phyloP scores from a whole-genome alignment of 192 early-diverging fungal genomes.

The Thamnidium elegans region DNA sequence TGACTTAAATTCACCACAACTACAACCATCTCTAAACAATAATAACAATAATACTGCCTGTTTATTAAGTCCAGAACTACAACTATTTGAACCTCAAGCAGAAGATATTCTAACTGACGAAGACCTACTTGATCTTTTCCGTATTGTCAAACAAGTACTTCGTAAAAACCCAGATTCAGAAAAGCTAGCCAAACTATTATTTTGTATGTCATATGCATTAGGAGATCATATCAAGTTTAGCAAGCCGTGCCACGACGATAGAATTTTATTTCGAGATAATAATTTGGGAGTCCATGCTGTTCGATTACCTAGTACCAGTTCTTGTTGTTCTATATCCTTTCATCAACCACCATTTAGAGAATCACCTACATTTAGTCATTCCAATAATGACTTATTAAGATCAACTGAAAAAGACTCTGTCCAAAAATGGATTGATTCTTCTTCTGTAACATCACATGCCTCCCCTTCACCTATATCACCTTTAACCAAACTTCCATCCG shows the following conservation, averaged over 20 bases:
- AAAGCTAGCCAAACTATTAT: slow-evolving; percentile 32
- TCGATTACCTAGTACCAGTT: slow-evolving; percentile 5
- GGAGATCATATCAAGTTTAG: slow-evolving; percentile 30
- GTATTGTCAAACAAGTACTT: slow-evolving; percentile 28
- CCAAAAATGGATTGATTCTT: slow-evolving; percentile 23
- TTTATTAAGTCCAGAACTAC: slow-evolving; percentile 4
- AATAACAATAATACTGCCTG: not conserved
- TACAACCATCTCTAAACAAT: too few species aligned
- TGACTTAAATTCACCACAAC: not conserved
- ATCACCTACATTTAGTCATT: not conserved
- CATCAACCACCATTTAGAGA: slow-evolving; percentile 4
- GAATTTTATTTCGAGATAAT: slow-evolving; percentile 25
- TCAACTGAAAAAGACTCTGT: slow-evolving; percentile 7
- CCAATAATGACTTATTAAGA: not conserved
- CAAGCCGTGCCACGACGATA: slow-evolving; percentile 24
- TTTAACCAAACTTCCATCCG: slow-evolving; percentile 7
- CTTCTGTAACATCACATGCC: slow-evolving; percentile 5
- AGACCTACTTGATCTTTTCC: slow-evolving; percentile 36
- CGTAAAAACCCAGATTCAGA: slow-evolving; percentile 32
- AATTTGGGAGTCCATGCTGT: slow-evolving; percentile 4
- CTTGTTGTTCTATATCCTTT: not conserved
- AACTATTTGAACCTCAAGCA: slow-evolving; percentile 22
- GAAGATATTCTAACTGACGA: slow-evolving; percentile 41
- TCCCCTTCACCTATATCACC: not conserved
- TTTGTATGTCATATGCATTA: slow-evolving; percentile 35